Conservation (phyloP, 352 stramenopile genomes). For the Globisporangium perplexum region DNA sequence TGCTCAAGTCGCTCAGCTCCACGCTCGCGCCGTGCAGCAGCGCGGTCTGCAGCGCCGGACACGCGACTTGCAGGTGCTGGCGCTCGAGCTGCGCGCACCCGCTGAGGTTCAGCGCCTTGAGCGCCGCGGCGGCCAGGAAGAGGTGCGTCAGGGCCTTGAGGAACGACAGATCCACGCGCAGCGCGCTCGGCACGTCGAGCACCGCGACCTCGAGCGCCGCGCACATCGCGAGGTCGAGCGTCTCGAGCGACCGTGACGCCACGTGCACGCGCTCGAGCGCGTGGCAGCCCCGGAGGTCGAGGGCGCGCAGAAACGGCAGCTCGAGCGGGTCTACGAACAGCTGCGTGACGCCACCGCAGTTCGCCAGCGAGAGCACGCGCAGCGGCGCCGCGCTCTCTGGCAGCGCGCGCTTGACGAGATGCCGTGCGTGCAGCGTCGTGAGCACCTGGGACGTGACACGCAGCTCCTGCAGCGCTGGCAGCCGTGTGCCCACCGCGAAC, state of each 20-base stretch:
- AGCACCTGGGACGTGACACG: conserved; percentile 42
- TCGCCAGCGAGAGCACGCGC: conserved; percentile 25
- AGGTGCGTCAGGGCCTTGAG: conserved; percentile 52
- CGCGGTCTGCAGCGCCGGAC: conserved; percentile 27
- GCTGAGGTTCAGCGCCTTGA: conserved; percentile 38
- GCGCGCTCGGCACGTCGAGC: conserved; percentile 30
- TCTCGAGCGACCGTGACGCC: conserved; percentile 32
- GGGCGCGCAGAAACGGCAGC: conserved; percentile 31
- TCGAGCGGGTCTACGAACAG: conserved; percentile 50
- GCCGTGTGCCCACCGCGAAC: conserved; percentile 33
- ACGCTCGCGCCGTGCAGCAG: conserved; percentile 45
- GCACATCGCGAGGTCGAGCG: conserved; percentile 36
- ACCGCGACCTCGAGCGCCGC: conserved; percentile 37
- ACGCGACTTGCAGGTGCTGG: conserved; percentile 29
- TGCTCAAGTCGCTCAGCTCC: conserved; percentile 28
- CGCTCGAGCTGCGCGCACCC: conserved; percentile 34
- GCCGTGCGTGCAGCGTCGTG: conserved; percentile 26
- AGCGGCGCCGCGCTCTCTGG: conserved; percentile 16
- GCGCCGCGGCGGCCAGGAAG: conserved; percentile 35
- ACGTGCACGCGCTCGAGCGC: conserved; percentile 56
- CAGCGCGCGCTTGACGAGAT: conserved; percentile 42
- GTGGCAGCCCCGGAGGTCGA: conserved; percentile 39
- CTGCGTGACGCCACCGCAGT: conserved; percentile 53
- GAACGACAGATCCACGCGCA: conserved; percentile 53
- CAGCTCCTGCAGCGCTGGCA: conserved; percentile 42